A percentile compares a stretch with the other conserved stretches of the same genome.
phyloP scores from a whole-genome alignment of 2,329 filamentous ascomycete species.

The Cladosporium sp. region DNA sequence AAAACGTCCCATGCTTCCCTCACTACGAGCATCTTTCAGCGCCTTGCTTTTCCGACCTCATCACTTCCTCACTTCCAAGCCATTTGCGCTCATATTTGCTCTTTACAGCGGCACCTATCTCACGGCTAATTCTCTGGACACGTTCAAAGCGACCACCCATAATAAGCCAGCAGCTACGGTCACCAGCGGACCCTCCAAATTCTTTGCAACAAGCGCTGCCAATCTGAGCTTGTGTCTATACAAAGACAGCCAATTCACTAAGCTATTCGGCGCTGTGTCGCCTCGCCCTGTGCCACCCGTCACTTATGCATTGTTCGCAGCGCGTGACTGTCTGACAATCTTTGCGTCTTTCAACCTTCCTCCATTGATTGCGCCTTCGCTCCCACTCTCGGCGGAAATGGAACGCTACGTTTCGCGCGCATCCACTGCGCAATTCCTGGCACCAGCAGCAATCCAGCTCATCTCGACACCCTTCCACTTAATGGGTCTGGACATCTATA shows the following conservation, averaged over 20 bases:
- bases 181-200: slow-evolving; percentile 73
- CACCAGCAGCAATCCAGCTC: slow-evolving; percentile 74
- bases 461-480: slow-evolving; percentile 79
- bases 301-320: slow-evolving; percentile 72
- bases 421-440: slow-evolving; percentile 68
- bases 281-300: slow-evolving; percentile 56
- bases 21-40: slow-evolving; percentile 54
- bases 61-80: slow-evolving; percentile 57
- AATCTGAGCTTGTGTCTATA: slow-evolving; percentile 84
- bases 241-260: slow-evolving; percentile 82
- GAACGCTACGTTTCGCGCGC: slow-evolving; percentile 47
- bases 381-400: slow-evolving; percentile 43
- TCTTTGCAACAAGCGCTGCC: slow-evolving; percentile 70
- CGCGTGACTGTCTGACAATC: slow-evolving; percentile 81
- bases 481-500: slow-evolving; percentile 81
- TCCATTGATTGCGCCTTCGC: slow-evolving; percentile 64
- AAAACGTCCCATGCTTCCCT: slow-evolving; percentile 54
- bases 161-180: slow-evolving; percentile 55
- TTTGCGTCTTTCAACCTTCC: slow-evolving; percentile 92
- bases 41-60: slow-evolving; percentile 58
- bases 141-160: slow-evolving; percentile 60
- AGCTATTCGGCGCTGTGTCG: slow-evolving; percentile 66
- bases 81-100: slow-evolving; percentile 61
- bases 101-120: slow-evolving; percentile 88
- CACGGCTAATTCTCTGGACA: slow-evolving; percentile 84